These are phyloP conservation scores for Candolleomyces efflorescens DNA, from an alignment of 768 basidiomycete genomes.

Conservation along the genomic window DNA sequence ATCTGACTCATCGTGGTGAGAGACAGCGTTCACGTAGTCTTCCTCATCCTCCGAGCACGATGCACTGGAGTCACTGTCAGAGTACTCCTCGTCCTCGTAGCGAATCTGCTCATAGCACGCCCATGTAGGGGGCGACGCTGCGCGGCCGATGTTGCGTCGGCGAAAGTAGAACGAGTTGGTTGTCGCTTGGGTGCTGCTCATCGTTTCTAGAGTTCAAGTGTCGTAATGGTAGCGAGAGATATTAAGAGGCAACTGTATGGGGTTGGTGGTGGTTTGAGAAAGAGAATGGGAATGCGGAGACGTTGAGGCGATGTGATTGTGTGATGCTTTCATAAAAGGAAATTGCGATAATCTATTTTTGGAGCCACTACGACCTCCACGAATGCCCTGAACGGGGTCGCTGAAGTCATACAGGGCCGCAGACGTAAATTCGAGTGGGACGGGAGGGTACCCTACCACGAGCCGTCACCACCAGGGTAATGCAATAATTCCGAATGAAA, in stretches of 20 bases:
- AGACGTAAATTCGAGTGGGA: no score
- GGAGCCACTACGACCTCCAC: neutral
- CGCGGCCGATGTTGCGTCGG: slow-evolving; percentile 71
- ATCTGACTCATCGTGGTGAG: slow-evolving; percentile 6
- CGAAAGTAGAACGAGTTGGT: slow-evolving; percentile 51
- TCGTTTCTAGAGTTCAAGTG: neutral
- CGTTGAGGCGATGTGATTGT: neutral
- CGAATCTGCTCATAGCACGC: slow-evolving; percentile 90
- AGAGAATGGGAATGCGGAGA: slow-evolving; percentile 8
- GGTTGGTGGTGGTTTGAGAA: slow-evolving; percentile 2
- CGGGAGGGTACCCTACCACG: no score
- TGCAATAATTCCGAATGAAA: no score
- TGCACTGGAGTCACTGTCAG: slow-evolving; percentile 42
- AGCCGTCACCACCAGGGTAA: no score
- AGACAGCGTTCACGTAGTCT: slow-evolving; percentile 36
- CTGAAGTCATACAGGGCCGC: no score
- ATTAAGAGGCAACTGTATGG: neutral
- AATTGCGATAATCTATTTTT: neutral
- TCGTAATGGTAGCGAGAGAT: neutral
- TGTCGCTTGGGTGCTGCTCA: slow-evolving; percentile 32
- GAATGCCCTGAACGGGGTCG: no score
- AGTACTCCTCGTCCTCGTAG: slow-evolving; percentile 59
- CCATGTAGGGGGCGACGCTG: slow-evolving; percentile 83
- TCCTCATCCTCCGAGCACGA: slow-evolving; percentile 77
- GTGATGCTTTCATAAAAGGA: neutral